Base-by-base conservation (phyloP, 345 rosid species). In the Firmiana major region DNA sequence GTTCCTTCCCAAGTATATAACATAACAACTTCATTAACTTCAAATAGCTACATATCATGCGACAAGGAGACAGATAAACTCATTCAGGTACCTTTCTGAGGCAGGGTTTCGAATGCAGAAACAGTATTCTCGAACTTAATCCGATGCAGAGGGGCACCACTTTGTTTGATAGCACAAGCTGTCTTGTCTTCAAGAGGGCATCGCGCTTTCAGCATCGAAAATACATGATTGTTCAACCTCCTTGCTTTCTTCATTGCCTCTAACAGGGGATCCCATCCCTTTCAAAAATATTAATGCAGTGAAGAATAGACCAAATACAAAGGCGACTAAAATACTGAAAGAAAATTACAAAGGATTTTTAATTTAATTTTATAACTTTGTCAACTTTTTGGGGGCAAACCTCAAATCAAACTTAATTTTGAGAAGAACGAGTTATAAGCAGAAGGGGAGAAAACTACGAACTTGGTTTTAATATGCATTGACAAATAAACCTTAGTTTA, bases 201-300 rank as follows among this genome's bases (percentile, higher is more conserved):
- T 57, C 97, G 92, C 0, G 99, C 97, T 88, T 92, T 96, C 81
- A 96, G 90, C 97, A 96, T 91, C 19, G 97, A 92, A 91, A 96
- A 94, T 31, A 96, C 99, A 58, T 96, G 99, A 77, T 93, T 96
- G 88, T 94, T 96, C 87, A 96, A 75, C 80, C 98, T 84, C 83
- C 98, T 87, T 53, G 98, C 94, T 85, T 96, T 96, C 91, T 92
- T 96, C 97, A 96, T 91, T 62, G 98, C 97, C 80, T 96, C 99
- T 78, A 96, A 69, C 58, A 92, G 79, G 34, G 79, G 85, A 80
- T 96, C 99, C 99, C 97, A 94, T 75, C 97, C 98, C 98, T 96
- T 64, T 48, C 3, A 31, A 65, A 53, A 62, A 38, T 42, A 81
- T n/a, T 9, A 69, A 38, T 6, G 36, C 48, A 80, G 9, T 40